Percentiles rank a stretch among this genome's conserved stretches.
phyloP scores from a whole-genome alignment of 306 rosid genomes.

The Prunus mira region DNA sequence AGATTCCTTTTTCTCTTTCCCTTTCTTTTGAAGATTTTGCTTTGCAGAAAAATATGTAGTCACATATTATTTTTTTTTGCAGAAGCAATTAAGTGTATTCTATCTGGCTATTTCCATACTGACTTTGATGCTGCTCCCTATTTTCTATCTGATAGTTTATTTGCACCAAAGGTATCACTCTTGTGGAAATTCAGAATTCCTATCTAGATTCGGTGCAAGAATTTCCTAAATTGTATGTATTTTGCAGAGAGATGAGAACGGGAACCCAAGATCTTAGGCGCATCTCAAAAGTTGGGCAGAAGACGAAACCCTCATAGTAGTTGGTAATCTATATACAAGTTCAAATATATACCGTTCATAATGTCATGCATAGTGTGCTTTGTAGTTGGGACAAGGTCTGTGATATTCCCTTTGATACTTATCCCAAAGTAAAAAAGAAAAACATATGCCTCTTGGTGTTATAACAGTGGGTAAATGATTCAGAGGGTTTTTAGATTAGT shows the following conservation, averaged over 20 bases:
- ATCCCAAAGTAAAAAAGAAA: background rate
- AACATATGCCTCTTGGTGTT: background rate
- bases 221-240: conserved; percentile 21
- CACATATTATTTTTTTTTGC: conserved; percentile 23
- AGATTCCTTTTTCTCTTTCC: background rate
- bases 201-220: background rate
- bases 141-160: conserved; percentile 79
- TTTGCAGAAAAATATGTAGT: background rate
- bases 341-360: background rate
- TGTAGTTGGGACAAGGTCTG: no score
- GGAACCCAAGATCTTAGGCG: conserved; percentile 77
- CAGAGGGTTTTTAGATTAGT: background rate
- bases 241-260: conserved; percentile 63
- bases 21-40: background rate
- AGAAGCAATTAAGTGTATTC: conserved; percentile 64
- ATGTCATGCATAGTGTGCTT: background rate
- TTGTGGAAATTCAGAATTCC: conserved; percentile 2
- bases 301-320: conserved; percentile 66
- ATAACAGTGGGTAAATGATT: background rate
- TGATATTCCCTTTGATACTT: background rate
- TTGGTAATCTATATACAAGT: conserved; percentile 30
- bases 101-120: conserved; percentile 70
- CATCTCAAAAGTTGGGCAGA: conserved; percentile 57
- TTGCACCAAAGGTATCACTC: conserved; percentile 70
- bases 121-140: conserved; percentile 87